Evolutionary conservation across 345 rosid genomes (phyloP), one percentile per base, ranked within the genome.

Genomic region (Odontarrhena argentea): DNA sequence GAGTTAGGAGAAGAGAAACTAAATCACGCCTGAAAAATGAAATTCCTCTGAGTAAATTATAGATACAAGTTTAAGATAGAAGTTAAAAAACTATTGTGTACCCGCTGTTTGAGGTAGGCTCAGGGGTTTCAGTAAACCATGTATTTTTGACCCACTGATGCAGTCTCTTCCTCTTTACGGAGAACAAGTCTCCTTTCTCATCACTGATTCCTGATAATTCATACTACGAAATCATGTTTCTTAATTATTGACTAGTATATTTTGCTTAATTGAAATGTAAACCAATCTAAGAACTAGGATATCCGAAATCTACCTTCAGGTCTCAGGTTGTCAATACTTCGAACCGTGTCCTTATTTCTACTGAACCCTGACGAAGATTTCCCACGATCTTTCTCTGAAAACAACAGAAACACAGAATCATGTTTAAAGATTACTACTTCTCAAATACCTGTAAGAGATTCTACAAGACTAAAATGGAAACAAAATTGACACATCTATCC

Each of bases 141-240:
- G 78, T 72, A 41, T 77, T 74, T 36, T 65, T 72, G 68, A 83
- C 82, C 88, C 81, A 81, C 45, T 77, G 84, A 41, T 15, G 76
- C 57, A 92, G 82, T 60, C 69, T 84, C 63, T 76, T 71, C 70
- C 89, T 84, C 84, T 81, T 87, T 59, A 47, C 58, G 40, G 77
- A 74, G 63, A 89, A 92, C 25, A 83, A 34, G 28, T 77, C 83
- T 11, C 30, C 76, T 45, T 51, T 68, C 53, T 67, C 71, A 65
- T 71, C 57, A 49, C 25, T 70, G 78, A 66, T 65, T 62, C 79
- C 91, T 78, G 84, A 48, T 54, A 60, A 74, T 54, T 64, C 59
- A 60, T 58, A 65, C 63, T 47, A 51, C 37, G 49, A 5, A 13
- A 51, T 66, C 58, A 41, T 12, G 62, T 66, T 43, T 59, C 63